A percentile compares a stretch with the other conserved stretches of the same genome.
phyloP scores from a whole-genome alignment of 2,329 filamentous ascomycete species.

The Aspergillus felis region DNA sequence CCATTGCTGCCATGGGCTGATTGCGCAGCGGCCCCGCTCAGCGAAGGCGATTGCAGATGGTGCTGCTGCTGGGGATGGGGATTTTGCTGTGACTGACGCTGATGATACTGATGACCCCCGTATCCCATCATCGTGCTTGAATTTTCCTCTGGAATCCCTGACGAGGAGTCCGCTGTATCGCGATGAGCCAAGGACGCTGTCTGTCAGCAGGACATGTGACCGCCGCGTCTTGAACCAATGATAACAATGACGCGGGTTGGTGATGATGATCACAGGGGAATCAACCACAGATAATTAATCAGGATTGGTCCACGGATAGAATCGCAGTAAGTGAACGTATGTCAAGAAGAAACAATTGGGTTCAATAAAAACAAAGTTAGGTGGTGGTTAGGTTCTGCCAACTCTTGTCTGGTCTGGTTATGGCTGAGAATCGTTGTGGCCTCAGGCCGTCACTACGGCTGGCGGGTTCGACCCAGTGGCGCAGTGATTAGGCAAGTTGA shows the following conservation, averaged over 20 bases:
- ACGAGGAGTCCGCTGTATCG: slow-evolving; percentile 2
- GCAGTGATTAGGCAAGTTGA: slow-evolving; percentile 3
- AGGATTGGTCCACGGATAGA: not conserved
- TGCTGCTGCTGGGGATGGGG: slow-evolving; percentile 24
- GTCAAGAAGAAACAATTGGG: not conserved
- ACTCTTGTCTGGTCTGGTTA: not conserved
- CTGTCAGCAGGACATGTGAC: slow-evolving; percentile 8
- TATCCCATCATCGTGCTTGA: slow-evolving; percentile 33
- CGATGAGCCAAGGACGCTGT: not conserved
- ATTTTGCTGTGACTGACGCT: slow-evolving; percentile 22
- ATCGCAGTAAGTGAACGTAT: not conserved
- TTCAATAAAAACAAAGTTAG: not conserved
- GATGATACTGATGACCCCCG: slow-evolving; percentile 28
- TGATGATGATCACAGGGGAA: not conserved
- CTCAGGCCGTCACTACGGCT: slow-evolving; percentile 10
- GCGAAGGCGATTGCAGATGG: slow-evolving; percentile 28
- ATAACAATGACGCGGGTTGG: not conserved
- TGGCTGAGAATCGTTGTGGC: not conserved
- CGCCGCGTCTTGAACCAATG: slow-evolving; percentile 7
- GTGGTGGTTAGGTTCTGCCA: not conserved
- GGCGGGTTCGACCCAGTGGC: slow-evolving; percentile 4
- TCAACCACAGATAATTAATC: not conserved
- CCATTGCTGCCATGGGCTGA: slow-evolving; percentile 23
- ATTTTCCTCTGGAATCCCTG: slow-evolving; percentile 9
- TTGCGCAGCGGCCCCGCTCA: slow-evolving; percentile 20